Evolutionary conservation across 257 asterid genomes (phyloP).

Genomic region (Fraxinus americana): DNA sequence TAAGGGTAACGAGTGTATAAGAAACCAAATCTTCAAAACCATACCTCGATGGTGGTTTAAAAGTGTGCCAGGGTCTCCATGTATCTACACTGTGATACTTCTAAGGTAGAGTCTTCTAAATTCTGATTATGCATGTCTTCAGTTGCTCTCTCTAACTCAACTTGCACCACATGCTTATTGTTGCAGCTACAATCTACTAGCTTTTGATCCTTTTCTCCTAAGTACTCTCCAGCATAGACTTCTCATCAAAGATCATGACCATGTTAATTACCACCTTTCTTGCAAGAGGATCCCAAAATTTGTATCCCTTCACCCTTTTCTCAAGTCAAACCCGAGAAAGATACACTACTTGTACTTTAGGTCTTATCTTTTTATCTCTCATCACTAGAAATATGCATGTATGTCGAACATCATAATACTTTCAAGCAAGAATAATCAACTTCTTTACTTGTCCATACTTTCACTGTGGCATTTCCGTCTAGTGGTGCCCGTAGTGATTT

Average conservation of each 20-base stretch:
- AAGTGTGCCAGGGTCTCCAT: neutral
- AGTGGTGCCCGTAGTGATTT: neutral
- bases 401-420: slow-evolving; percentile 9
- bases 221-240: too few relatives aligned
- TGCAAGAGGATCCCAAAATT: neutral
- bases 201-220: too few relatives aligned
- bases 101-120: too few relatives aligned
- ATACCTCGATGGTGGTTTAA: neutral
- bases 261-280: neutral
- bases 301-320: neutral
- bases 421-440: neutral
- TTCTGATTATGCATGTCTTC: too few relatives aligned
- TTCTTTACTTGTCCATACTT: neutral
- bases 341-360: neutral
- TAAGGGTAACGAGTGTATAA: neutral
- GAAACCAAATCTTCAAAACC: neutral
- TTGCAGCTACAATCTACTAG: too few relatives aligned
- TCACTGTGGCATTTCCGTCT: neutral
- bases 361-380: slow-evolving; percentile 1
- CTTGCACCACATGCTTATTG: too few relatives aligned
- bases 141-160: too few relatives aligned
- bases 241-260: too few relatives aligned
- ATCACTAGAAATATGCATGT: neutral
- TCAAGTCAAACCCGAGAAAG: neutral
- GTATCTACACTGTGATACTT: neutral